Base-by-base conservation (phyloP, 768 basidiomycete species). In the Boletus subcaerulescens region DNA sequence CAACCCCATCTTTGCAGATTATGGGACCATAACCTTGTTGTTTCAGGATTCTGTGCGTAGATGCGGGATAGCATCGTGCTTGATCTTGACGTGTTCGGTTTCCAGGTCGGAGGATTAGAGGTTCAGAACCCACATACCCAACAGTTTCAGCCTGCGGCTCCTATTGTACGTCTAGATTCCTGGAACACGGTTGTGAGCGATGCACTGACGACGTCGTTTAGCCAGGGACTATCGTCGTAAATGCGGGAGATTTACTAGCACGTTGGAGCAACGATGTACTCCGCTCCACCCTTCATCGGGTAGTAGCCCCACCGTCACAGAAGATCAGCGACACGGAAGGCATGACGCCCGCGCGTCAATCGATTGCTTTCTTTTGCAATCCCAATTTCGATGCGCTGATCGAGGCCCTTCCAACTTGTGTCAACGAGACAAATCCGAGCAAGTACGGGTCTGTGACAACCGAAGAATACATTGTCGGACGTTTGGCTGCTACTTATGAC, bases 341-440 rank as follows among this genome's bases (percentile, higher is more conserved):
- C n/a, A 70, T 84, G 54, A 86, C 83, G 1, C 85, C 89, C 1
- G 70, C 74, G 10, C 80, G 91, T 26, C 89, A 91, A 65, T 90
- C 88, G 10, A 86, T 93, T 48, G 91, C 88, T 9, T 93, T 89
- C 76, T 93, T 93, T 73, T 91, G 87, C 75, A 92, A 88, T 62
- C 90, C 91, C 4, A 90, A 92, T 59, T 82, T 81, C 61, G 78
- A 78, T 40, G 75, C 87, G 14, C 74, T 78, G 53, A 85, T 93
- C 51, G 74, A 83, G 15, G 89, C 90, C 59, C 70, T 93, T 26
- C 88, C 90, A 18, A 87, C 81, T 52, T 84, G 82, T 58, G 57
- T 71, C 22, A 52, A 52, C 33, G 18, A 58, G 38, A 58, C 60
- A 35, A 71, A 70, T 31, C 83, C 85, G 31, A 84, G 81, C 31